phyloP scores from a whole-genome alignment of 2,329 filamentous ascomycete genomes.

The Celoporthe dispersa region DNA sequence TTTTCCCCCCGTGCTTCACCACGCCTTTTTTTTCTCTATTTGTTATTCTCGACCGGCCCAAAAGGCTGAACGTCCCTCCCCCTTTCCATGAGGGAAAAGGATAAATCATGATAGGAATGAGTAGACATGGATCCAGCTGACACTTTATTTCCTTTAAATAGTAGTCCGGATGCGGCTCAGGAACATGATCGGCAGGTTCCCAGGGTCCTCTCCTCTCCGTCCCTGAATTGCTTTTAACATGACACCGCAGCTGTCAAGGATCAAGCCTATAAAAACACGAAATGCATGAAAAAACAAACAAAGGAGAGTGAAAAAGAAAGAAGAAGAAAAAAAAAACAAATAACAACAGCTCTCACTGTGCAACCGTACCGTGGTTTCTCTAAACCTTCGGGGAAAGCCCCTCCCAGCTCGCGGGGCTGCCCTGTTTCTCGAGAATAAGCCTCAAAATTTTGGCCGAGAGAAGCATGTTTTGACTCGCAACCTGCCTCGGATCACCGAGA shows the following conservation, averaged over 20 bases:
- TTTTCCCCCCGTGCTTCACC: no score
- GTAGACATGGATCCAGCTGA: neutral
- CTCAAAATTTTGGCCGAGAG: neutral
- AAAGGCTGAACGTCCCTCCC: no score
- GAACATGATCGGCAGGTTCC: neutral
- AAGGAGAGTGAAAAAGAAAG: neutral
- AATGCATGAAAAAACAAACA: no score
- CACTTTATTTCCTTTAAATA: neutral
- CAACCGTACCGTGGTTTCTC: neutral
- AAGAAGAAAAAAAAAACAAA: neutral
- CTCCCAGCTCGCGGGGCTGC: neutral
- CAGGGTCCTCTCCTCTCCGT: neutral
- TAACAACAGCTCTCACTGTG: neutral
- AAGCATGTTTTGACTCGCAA: neutral
- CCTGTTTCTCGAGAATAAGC: neutral
- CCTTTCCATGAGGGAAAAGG: neutral
- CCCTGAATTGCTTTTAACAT: neutral
- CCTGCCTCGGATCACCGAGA: neutral
- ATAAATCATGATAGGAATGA: no score
- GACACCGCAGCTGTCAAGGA: neutral
- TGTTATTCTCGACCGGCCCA: no score
- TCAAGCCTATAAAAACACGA: neutral
- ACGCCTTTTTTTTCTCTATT: neutral
- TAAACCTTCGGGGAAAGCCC: neutral
- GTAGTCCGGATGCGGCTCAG: neutral